Base-by-base conservation (phyloP, 169 alveolate species). In the Perkinsus chesapeaki region DNA sequence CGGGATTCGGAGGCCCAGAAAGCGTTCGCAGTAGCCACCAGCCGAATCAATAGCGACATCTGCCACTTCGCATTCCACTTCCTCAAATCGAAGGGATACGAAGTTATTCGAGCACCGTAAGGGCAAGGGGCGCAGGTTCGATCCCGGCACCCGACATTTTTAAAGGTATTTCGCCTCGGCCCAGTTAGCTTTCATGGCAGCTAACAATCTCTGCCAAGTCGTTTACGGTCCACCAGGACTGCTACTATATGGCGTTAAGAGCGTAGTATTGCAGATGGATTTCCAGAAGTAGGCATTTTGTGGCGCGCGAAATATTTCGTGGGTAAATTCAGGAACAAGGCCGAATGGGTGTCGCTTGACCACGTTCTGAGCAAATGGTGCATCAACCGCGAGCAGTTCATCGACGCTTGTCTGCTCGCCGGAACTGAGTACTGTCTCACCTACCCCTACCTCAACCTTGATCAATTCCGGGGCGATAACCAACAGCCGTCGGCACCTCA, bases 391-490 rank as follows among this genome's bases (percentile, higher is more conserved):
- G 93, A 92, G 39, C 95, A 94, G 94, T 91, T 94, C 36, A 31
- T 60, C n/a, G 95, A 94, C 93, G 93, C 94, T 39, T 94, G 95
- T 38, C 94, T 94, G 38, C 92, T 94, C n/a, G 95, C 95, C 0
- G 92, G 92, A 27, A 94, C 95, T 7, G 95, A 94, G 91, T 94
- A 91, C 91, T 93, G 93, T 92, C 73, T 91, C 20, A 94, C 95
- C 73, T 94, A 91, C 43, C 95, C 95, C 39, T 94, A 93, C 39
- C 94, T 94, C 39, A 92, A 94, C 39, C 93, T 93, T 39, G n/a
- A 48, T 0, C 93, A 91, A 73, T 91, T 93, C 93, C 93, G 82
- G 43, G 73, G 73, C 9, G 93, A 91, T n/a, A 16, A n/a, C 31
- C 82, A 60, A 34, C 82, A 27, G 12, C 82, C 82, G 0, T 27